phyloP scores from a whole-genome alignment of 2,329 filamentous ascomycete genomes.

The Pseudogymnoascus pannorum region DNA sequence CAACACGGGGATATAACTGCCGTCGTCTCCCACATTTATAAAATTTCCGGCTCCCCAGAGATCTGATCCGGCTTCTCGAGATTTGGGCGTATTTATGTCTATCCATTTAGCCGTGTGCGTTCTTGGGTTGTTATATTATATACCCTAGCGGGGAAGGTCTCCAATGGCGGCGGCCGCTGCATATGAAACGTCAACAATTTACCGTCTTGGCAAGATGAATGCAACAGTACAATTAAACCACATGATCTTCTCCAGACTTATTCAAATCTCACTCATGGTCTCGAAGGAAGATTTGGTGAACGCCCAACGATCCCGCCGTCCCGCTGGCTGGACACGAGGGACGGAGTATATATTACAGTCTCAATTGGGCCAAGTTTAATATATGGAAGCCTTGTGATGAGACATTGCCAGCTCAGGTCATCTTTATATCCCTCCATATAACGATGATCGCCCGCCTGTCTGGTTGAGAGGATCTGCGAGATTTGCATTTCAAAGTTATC shows the following conservation, averaged over 20 bases:
- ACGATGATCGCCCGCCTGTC: neutral
- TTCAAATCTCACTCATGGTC: neutral
- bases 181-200: conserved; percentile 6
- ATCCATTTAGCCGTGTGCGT: neutral
- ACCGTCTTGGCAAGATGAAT: neutral
- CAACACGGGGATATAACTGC: neutral
- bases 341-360: conserved; percentile 1
- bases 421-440: neutral
- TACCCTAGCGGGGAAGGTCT: neutral
- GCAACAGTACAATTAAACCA: neutral
- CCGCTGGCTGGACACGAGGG: neutral
- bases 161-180: neutral
- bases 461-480: neutral
- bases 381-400: neutral
- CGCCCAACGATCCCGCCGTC: neutral
- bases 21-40: neutral
- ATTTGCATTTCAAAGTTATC: conserved; percentile 1
- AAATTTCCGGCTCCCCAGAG: conserved; percentile 1
- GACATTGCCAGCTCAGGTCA: neutral
- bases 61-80: neutral
- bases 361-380: conserved; percentile 2
- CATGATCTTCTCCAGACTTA: neutral
- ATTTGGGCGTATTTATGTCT: neutral
- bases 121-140: neutral
- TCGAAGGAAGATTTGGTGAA: neutral